A percentile compares a stretch with the other conserved stretches of the same genome.
phyloP scores from a whole-genome alignment of 805 yeast species.

The Lipomyces lipofer region DNA sequence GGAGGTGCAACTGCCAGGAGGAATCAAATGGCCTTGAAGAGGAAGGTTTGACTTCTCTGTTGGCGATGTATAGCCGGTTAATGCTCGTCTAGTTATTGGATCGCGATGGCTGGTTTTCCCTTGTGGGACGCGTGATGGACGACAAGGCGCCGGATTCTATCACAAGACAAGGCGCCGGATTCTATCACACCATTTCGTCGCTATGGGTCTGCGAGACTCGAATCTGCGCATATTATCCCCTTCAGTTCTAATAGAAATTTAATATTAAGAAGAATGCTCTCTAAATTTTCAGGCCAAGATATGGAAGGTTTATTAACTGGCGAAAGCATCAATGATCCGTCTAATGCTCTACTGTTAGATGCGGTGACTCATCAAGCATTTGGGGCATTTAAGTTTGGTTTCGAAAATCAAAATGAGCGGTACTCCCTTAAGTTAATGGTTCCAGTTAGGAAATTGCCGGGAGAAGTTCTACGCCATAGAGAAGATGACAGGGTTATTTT shows the following conservation, averaged over 20 bases:
- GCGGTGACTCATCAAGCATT: neutral
- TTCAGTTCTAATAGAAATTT: neutral
- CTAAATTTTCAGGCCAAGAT: neutral
- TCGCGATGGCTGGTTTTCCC: conserved; percentile 1
- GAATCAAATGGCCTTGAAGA: neutral
- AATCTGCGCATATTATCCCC: neutral
- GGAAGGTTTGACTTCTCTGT: neutral
- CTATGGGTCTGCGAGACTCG: neutral
- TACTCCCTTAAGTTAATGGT: neutral
- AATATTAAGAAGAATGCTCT: neutral
- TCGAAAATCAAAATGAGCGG: neutral
- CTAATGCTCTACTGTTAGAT: neutral
- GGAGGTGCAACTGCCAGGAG: neutral
- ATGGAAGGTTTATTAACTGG: neutral
- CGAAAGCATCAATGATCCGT: neutral
- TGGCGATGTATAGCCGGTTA: neutral
- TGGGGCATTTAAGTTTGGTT: neutral
- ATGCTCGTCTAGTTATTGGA: neutral
- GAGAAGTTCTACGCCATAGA: neutral
- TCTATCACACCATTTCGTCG: neutral
- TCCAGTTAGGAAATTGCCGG: neutral
- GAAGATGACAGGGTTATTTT: neutral
- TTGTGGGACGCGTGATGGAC: neutral
- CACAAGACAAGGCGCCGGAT: neutral
- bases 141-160: neutral